These are phyloP conservation scores for Hymenoscyphus fructigenus DNA, from an alignment of 2,329 filamentous ascomycete species.

Conservation along the genomic window DNA sequence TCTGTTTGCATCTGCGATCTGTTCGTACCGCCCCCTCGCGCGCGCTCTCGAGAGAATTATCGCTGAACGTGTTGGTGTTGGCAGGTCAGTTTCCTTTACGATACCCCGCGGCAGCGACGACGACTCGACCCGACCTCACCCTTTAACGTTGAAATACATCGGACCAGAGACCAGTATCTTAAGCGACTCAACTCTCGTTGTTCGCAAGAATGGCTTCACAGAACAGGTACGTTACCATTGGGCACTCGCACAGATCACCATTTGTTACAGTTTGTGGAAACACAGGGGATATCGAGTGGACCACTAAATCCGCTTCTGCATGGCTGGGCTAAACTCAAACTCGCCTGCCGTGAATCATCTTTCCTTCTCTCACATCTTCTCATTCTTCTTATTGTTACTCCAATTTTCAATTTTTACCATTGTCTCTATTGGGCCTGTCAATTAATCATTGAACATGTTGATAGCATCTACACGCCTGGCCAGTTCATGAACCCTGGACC, in stretches of 20 bases:
- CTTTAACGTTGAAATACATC: conserved; percentile 13
- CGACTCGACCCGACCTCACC: conserved; percentile 25
- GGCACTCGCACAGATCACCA: conserved; percentile 24
- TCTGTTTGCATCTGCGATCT: not conserved
- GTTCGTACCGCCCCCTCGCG: not conserved
- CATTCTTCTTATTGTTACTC: conserved; percentile 2
- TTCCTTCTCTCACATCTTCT: conserved; percentile 2
- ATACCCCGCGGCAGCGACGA: not conserved
- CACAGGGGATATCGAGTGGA: conserved; percentile 24
- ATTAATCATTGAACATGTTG: not conserved
- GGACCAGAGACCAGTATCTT: conserved; percentile 7
- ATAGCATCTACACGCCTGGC: conserved; percentile 57
- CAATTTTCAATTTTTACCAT: not conserved
- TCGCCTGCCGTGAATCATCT: conserved; percentile 10
- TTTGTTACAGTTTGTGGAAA: conserved; percentile 28
- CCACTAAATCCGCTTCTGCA: conserved; percentile 9
- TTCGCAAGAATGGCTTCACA: conserved; percentile 34
- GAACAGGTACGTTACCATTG: conserved; percentile 32
- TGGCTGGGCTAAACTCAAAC: conserved; percentile 19
- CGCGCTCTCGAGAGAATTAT: not conserved
- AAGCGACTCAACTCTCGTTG: conserved; percentile 20
- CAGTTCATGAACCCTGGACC: conserved; percentile 97
- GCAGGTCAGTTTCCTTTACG: not conserved
- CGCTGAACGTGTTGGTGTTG: not conserved
- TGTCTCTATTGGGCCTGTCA: not conserved